phyloP scores from a whole-genome alignment of 768 basidiomycete species.

The Megacollybia marginata region DNA sequence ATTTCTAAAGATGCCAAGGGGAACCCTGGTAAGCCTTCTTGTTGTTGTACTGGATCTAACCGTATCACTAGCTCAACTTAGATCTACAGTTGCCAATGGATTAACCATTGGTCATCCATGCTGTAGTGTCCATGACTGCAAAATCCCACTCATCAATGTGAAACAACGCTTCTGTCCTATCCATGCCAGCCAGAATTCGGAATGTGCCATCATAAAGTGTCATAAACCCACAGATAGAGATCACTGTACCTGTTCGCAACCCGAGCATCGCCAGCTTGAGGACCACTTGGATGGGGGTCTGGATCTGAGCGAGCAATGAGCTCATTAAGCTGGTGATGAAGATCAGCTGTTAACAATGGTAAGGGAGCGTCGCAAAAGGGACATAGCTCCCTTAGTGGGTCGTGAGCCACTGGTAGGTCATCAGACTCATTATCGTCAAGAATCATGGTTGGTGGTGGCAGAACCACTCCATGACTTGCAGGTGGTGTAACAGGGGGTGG shows the following conservation, averaged over 20 bases:
- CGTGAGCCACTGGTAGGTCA: no score
- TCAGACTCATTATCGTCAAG: no score
- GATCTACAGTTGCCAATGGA: conserved; percentile 6
- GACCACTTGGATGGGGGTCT: no score
- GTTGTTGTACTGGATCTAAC: no score
- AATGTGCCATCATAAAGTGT: conserved; percentile 18
- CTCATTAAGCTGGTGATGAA: no score
- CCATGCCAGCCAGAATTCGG: conserved; percentile 6
- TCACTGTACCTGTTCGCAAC: conserved; percentile 12
- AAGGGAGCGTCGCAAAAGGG: no score
- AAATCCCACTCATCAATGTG: conserved; percentile 9
- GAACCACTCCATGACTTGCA: no score
- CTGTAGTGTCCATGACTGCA: conserved; percentile 21
- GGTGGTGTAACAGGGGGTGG: no score
- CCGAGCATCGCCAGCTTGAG: conserved; percentile 5
- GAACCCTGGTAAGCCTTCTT: conserved; percentile 2
- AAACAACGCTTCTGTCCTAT: conserved; percentile 15
- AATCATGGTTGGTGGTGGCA: no score
- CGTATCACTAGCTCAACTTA: neutral
- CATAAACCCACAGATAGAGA: conserved; percentile 1
- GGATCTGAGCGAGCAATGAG: no score
- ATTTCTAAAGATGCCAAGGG: conserved; percentile 7
- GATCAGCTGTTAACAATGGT: no score
- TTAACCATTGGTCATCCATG: conserved; percentile 20
- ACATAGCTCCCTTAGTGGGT: no score